phyloP scores from a whole-genome alignment of 768 basidiomycete genomes.

The Collybia sp. region DNA sequence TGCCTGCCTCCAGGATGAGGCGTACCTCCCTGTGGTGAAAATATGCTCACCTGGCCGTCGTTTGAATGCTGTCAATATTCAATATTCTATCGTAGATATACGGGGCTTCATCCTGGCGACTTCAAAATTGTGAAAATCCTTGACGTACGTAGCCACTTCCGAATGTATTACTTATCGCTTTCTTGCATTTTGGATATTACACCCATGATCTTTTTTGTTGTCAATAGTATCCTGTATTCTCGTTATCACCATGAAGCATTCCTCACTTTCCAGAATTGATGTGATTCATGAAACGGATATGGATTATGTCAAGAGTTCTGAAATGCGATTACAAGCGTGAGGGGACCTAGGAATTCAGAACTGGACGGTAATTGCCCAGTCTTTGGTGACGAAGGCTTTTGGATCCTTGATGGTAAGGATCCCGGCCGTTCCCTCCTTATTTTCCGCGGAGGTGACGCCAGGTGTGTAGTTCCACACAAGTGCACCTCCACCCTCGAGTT shows the following conservation, averaged over 20 bases:
- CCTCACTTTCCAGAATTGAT: background rate
- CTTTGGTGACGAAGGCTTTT: slow-evolving; percentile 45
- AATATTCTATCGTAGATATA: too few relatives aligned
- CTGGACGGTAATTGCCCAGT: slow-evolving; percentile 57
- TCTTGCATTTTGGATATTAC: too few relatives aligned
- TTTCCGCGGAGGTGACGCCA: slow-evolving; percentile 52
- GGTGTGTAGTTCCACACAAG: slow-evolving; percentile 66
- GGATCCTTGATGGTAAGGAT: slow-evolving; percentile 77
- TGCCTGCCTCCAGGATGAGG: slow-evolving; percentile 4
- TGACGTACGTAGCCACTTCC: too few relatives aligned
- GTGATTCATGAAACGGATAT: background rate
- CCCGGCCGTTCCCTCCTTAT: slow-evolving; percentile 63
- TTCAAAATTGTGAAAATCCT: too few relatives aligned
- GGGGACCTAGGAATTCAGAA: slow-evolving; percentile 10
- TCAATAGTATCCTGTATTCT: slow-evolving; percentile 1
- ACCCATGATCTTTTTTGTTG: too few relatives aligned
- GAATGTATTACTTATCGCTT: too few relatives aligned
- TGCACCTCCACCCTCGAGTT: slow-evolving; percentile 39
- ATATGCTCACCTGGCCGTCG: background rate
- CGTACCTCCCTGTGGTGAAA: slow-evolving; percentile 12
- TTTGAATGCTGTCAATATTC: too few relatives aligned
- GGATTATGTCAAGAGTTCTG: too few relatives aligned
- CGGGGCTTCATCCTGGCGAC: too few relatives aligned
- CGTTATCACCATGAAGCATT: background rate
- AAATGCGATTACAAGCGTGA: background rate